Conservation (phyloP, 2,329 filamentous ascomycete genomes). For the Stagonosporopsis chrysanthemi region DNA sequence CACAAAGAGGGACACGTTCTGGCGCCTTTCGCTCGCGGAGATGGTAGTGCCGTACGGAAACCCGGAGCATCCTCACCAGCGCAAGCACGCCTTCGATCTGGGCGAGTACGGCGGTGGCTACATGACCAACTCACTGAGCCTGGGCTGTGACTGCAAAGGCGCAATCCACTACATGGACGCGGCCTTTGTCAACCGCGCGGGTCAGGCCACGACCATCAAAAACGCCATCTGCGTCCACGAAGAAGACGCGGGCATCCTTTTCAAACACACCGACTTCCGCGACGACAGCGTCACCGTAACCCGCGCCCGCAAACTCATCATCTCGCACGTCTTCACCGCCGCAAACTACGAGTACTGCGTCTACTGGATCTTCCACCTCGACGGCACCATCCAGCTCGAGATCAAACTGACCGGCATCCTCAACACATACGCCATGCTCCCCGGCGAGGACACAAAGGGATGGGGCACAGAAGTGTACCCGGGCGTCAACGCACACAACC, state of each 20-base stretch:
- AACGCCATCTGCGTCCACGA: conserved; percentile 97
- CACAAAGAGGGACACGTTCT: conserved; percentile 79
- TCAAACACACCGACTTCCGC: conserved; percentile 94
- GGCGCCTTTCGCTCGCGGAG: conserved; percentile 85
- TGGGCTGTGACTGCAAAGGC: conserved; percentile 88
- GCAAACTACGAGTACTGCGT: conserved; percentile 94
- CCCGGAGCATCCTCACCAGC: conserved; percentile 79
- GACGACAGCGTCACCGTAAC: conserved; percentile 89
- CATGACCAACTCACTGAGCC: conserved; percentile 78
- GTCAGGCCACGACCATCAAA: conserved; percentile 81
- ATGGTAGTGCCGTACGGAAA: conserved; percentile 94
- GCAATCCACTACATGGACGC: conserved; percentile 92
- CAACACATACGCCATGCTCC: conserved; percentile 85
- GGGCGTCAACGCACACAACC: conserved; percentile 92
- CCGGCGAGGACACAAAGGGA: conserved; percentile 80
- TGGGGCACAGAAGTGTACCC: conserved; percentile 94
- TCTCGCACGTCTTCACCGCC: conserved; percentile 92
- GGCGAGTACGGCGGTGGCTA: conserved; percentile 84
- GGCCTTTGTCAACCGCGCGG: conserved; percentile 79
- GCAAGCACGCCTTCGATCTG: conserved; percentile 82
- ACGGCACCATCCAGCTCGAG: conserved; percentile 90
- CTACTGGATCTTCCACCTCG: conserved; percentile 91
- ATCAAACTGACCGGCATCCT: conserved; percentile 90
- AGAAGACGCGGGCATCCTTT: conserved; percentile 88
- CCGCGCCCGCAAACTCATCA: conserved; percentile 81